Evolutionary conservation across 768 basidiomycete genomes (phyloP), one percentile per base, ranked within the genome.

Genomic region (Lactarius tabidus): DNA sequence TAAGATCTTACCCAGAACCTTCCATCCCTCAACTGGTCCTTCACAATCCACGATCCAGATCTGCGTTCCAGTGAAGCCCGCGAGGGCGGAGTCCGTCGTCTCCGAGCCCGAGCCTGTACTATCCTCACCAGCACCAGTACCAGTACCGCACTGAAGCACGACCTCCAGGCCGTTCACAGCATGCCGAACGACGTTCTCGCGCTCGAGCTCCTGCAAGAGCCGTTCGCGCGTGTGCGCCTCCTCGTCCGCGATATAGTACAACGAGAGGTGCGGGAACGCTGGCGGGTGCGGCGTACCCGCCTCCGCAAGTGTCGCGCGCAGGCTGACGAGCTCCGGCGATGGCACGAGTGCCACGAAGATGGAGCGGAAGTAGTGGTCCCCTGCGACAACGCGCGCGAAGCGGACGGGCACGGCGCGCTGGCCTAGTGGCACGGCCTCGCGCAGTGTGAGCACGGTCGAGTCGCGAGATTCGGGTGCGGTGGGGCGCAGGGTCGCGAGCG

Each of bases 221-320:
- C 71, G 78, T 26, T 77, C 75, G 52, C 89, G 82, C 73, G 87
- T 82, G 8, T 76, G 78, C 4, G 80, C 80, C 67, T 91, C 89
- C n/a, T 80, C 78, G 64, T 91, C 85, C 31, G 78, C 79, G 65
- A 91, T 85, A 71, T 93, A 93, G 70, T 83, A 86, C 64, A 93
- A 69, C 39, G 91, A 92, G 67, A 91, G 67, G 73, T 93, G 91
- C 8, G 90, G 87, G 67, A 84, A 88, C 39, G 77, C 74, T 0
- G 88, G 87, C 1, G 88, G 85, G 3, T 71, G 70, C 1, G 82
- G 79, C 6, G 73, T 72, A 28, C 80, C 63, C 6, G 28, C 71
- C 69, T 6, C 71, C 70, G 61, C 82, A 78, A 33, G 91, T 76
- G 35, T 78, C 69, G 69, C 73, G 68, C 87, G 87, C 36, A 92